Base-by-base conservation (phyloP, 2,329 filamentous ascomycete species). In the Colletotrichum sp. region DNA sequence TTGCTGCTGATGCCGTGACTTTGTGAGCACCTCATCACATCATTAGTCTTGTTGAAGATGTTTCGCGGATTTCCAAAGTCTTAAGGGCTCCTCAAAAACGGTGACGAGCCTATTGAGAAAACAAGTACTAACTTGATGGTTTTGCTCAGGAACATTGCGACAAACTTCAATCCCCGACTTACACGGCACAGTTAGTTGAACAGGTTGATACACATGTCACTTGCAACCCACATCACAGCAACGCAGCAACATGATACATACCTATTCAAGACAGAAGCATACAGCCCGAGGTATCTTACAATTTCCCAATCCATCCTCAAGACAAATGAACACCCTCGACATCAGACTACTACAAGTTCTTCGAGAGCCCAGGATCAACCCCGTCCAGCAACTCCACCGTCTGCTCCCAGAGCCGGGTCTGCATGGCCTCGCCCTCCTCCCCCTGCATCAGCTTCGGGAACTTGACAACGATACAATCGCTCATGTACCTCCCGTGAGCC, bases 401-500 rank as follows among this genome's bases (percentile, higher is more conserved):
- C 81, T 90, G 87, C 19, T 78, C 82, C 80, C 84, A 90, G 4
- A 88, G 79, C 73, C 80, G 84, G 61, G 80, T 78, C 73, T 85
- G 85, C 69, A 81, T 74, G 68, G 80, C 69, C 48, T 80, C 78
- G 1, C 87, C 88, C 39, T 86, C 82, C 7, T 83, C 80, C 7
- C 86, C 81, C 8, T 78, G 68, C 79, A 84, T 81, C 8, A 77
- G 52, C 12, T 71, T 67, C 7, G 82, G 80, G 64, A 78, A 77
- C 28, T 65, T 59, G 34, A 78, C 74, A 22, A 84, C 72, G 30
- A 76, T 72, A 16, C 83, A 84, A 28, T 85, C 80, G 57, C 82
- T 81, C 77, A 89, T 82, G 76, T 85, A 88, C 44, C 81, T 78
- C 6, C 87, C 87, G 68, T 88, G 86, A 1, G 82, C 83, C 44